Base-by-base conservation (phyloP, 2,329 filamentous ascomycete species). In the Hyphodiscus sp. region DNA sequence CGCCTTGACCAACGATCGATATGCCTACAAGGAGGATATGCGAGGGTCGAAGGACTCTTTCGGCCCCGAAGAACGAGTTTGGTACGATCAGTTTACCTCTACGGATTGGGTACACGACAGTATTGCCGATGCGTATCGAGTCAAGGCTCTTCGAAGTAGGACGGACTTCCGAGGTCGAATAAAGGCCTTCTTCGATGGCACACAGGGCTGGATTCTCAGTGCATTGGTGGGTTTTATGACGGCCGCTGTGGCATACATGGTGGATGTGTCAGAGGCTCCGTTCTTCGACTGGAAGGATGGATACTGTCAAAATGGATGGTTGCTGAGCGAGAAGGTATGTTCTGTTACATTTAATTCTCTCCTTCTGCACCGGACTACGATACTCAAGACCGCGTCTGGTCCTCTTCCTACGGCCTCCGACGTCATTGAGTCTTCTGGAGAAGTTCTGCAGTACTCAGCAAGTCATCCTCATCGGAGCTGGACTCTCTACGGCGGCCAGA, bases 61-160 rank as follows among this genome's bases (percentile, higher is more conserved):
- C 10, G 85, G 83, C 62, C 75, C 85, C 49, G 89, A 96, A 66
- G 91, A 97, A 62, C 85, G 94, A 56, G 87, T 95, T 10, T 97
- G 94, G 94, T 97, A 97, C 72, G 94, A 99, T 74, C 94, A 99
- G 71, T 96, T 96, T 66, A 96, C 91, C 6, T 95, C 89, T 7
- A 96, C 90, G 52, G 92, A 99, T 70, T 99, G 94, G 94, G 91
- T 99, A 0, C 92, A 96, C 68, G 94, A 99, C 70, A 91, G 87
- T 69, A 96, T 99, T 62, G 89, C 91, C 65, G 94, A 97, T 71
- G 90, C 91, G 10, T 89, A 91, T 64, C 87, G 94, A 23, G 83
- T 95, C 48, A 94, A 95, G 69, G 85, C 85, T 50, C 77, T 99
- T 41, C 83, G 90, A 48, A 85, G 80, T 63, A 80, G 91, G 47